Evolutionary conservation across 768 basidiomycete genomes (phyloP).

Genomic region (Leucogyrophana mollusca): DNA sequence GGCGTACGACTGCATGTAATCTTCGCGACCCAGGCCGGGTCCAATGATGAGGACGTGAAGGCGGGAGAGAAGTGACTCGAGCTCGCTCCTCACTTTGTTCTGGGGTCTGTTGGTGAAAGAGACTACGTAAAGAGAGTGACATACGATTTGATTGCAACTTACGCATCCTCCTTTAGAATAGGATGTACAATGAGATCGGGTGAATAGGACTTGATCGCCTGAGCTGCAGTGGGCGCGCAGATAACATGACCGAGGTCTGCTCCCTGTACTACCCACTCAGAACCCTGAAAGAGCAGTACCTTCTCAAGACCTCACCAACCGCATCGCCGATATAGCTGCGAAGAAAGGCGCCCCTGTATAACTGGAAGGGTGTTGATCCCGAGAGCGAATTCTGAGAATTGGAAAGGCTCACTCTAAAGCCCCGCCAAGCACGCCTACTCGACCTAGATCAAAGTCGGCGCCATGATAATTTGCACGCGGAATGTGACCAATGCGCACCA

Average conservation of each 20-base stretch:
- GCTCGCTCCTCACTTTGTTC: conserved; percentile 46
- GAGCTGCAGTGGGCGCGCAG: conserved; percentile 89
- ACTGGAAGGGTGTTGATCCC: conserved; percentile 39
- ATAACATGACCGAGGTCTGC: conserved; percentile 97
- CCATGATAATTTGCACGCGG: conserved; percentile 2
- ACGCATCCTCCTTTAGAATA: conserved; percentile 73
- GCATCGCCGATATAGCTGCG: conserved; percentile 85
- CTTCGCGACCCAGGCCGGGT: conserved; percentile 89
- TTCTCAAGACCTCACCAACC: conserved; percentile 52
- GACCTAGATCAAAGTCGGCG: conserved; percentile 42
- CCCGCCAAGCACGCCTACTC: conserved; percentile 92
- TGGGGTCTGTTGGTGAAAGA: conserved; percentile 36
- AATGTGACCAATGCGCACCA: conserved; percentile 41
- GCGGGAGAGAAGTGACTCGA: conserved; percentile 73
- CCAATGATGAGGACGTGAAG: conserved; percentile 93
- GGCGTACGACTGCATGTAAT: conserved; percentile 86
- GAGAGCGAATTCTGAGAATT: neutral
- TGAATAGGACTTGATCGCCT: conserved; percentile 94
- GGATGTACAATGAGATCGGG: conserved; percentile 98
- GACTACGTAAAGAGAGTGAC: neutral
- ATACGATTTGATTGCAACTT: conserved; percentile 21
- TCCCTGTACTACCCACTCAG: conserved; percentile 48
- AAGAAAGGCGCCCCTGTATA: conserved; percentile 98
- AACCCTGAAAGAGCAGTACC: neutral
- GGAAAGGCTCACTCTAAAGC: conserved; percentile 73